A percentile compares a stretch with the other conserved stretches of the same genome.
Evolutionary conservation across 2,329 filamentous ascomycete species (phyloP).

Genomic region (Fusarium compactum): DNA sequence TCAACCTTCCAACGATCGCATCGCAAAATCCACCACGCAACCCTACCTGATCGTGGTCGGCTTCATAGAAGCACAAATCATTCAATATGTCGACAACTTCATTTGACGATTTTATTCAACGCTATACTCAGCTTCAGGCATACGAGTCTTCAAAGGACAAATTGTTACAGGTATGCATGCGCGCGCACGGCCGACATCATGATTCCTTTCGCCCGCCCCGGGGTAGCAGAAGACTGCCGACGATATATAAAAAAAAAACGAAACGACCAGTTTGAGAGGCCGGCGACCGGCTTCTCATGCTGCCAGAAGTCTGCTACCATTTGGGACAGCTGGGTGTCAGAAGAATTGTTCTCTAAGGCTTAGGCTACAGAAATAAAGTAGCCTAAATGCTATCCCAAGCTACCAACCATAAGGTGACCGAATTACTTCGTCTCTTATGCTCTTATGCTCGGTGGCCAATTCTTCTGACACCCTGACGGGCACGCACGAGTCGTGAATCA

Average conservation of each 20-base stretch:
- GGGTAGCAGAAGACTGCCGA: not conserved
- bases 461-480: not conserved
- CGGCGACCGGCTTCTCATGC: not conserved
- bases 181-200: slow-evolving; percentile 8
- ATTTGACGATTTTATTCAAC: slow-evolving; percentile 61
- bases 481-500: not conserved
- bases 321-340: not conserved
- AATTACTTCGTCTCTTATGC: not conserved
- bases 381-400: not conserved
- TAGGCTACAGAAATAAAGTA: not conserved
- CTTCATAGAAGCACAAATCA: slow-evolving; percentile 6
- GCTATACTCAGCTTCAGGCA: slow-evolving; percentile 59
- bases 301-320: not conserved
- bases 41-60: slow-evolving; percentile 14
- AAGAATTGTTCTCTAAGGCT: not conserved
- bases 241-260: not conserved
- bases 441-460: not conserved
- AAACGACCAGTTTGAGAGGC: not conserved
- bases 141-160: slow-evolving; percentile 58
- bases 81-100: slow-evolving; percentile 46
- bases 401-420: not conserved
- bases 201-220: slow-evolving; percentile 13
- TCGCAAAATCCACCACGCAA: slow-evolving; percentile 5
- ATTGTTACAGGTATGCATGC: slow-evolving; percentile 60
- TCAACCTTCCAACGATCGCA: slow-evolving; percentile 3